A percentile compares a stretch with the other conserved stretches of the same genome.
Conservation (phyloP, 2,329 filamentous ascomycete genomes). For the Fusarium sp. region DNA sequence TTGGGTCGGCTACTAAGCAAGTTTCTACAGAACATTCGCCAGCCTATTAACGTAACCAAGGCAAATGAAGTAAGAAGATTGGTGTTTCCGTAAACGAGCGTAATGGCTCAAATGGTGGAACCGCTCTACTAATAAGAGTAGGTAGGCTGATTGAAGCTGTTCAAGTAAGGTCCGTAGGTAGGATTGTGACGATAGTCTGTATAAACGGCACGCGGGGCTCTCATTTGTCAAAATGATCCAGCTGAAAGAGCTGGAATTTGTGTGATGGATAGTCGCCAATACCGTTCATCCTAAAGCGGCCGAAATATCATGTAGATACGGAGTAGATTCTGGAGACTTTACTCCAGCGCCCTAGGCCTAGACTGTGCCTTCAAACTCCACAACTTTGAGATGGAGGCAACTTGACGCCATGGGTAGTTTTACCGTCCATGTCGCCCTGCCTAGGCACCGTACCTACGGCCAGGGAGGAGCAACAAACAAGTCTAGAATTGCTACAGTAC, state of each 20-base stretch:
- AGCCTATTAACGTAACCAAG: not conserved
- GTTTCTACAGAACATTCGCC: not conserved
- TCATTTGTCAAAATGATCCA: not conserved
- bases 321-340: conserved; percentile 5
- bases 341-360: not conserved
- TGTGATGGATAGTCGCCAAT: not conserved
- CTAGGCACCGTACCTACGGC: not conserved
- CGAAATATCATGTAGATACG: not conserved
- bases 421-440: not conserved
- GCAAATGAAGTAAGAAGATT: not conserved
- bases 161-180: not conserved
- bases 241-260: conserved; percentile 23
- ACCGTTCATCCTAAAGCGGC: not conserved
- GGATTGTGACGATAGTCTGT: conserved; percentile 5
- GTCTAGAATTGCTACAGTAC: not conserved
- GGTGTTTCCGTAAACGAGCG: not conserved
- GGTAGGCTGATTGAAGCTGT: conserved; percentile 6
- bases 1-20: not conserved
- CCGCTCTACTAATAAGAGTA: not conserved
- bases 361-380: conserved; percentile 15
- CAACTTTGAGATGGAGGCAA: conserved; percentile 3
- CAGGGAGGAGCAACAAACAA: not conserved
- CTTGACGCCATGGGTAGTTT: conserved; percentile 5
- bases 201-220: not conserved
- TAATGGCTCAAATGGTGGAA: conserved; percentile 5